Conservation (phyloP, 192 early-diverging fungal genomes). For the Coemansia umbellata region DNA sequence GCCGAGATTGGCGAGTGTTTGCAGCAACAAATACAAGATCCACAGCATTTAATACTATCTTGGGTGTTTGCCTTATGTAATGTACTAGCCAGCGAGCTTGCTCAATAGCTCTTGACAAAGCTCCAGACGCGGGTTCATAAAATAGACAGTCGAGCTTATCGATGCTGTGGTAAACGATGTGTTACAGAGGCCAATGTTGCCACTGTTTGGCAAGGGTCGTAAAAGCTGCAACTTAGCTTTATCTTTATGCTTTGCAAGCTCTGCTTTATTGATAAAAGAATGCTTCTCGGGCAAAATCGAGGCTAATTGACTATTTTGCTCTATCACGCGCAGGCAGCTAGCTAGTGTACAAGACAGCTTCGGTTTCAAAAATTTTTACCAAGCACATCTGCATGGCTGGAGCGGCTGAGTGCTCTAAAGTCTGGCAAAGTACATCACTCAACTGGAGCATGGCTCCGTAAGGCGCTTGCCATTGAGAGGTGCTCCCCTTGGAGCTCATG, state of each 20-base stretch:
- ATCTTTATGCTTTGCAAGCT: conserved; percentile 22
- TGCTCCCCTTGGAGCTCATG: neutral
- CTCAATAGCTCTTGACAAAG: conserved; percentile 24
- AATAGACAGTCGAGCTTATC: conserved; percentile 36
- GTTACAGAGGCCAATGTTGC: conserved; percentile 38
- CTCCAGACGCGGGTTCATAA: conserved; percentile 46
- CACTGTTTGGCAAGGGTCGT: conserved; percentile 42
- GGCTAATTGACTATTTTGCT: neutral
- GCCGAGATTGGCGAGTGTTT: no score
- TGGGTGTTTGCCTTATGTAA: conserved; percentile 30
- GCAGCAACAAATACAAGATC: conserved; percentile 31
- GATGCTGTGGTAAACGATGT: conserved; percentile 43
- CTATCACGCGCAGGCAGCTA: neutral
- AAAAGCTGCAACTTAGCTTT: conserved; percentile 35
- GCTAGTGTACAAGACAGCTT: conserved; percentile 26
- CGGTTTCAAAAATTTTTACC: conserved; percentile 45
- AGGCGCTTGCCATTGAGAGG: conserved; percentile 10
- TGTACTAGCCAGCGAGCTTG: conserved; percentile 36
- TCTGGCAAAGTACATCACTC: conserved; percentile 7
- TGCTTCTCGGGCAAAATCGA: conserved; percentile 22
- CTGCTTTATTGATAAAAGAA: conserved; percentile 19
- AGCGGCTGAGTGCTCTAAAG: conserved; percentile 25
- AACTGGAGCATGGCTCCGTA: conserved; percentile 21
- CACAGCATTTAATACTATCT: conserved; percentile 34
- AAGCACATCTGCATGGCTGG: conserved; percentile 38